These are phyloP conservation scores for Phylloporus arenicola DNA, from an alignment of 768 basidiomycete species.

Conservation along the genomic window DNA sequence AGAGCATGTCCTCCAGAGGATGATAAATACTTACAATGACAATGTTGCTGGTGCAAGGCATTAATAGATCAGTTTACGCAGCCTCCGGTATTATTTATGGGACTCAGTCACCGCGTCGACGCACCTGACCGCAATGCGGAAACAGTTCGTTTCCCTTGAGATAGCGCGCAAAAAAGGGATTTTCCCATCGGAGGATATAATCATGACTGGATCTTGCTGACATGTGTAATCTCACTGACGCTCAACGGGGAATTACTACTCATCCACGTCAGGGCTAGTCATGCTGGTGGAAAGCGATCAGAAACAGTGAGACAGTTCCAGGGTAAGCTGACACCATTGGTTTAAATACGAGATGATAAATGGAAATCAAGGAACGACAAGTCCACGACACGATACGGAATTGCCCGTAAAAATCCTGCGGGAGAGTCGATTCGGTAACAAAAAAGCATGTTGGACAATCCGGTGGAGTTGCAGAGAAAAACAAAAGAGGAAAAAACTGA, in stretches of 20 bases:
- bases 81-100: neutral
- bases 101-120: neutral
- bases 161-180: neutral
- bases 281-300: neutral
- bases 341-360: constrained; percentile 6
- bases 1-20: neutral
- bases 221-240: neutral
- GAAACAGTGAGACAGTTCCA: neutral
- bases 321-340: neutral
- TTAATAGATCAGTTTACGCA: constrained; percentile 1
- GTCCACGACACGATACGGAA: constrained; percentile 9
- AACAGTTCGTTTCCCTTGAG: neutral
- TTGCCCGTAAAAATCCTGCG: constrained; percentile 15
- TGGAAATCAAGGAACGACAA: constrained; percentile 10
- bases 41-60: neutral
- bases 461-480: constrained; percentile 6
- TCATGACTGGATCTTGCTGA: neutral
- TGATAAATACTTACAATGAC: neutral
- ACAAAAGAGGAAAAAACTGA: neutral
- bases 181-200: constrained; percentile 1
- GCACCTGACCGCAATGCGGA: neutral
- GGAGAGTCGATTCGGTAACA: constrained; percentile 12
- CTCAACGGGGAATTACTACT: too few relatives aligned
- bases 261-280: neutral
- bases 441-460: constrained; percentile 13